Evolutionary conservation across 768 basidiomycete genomes (phyloP).

Genomic region (Butyriboletus loyo): DNA sequence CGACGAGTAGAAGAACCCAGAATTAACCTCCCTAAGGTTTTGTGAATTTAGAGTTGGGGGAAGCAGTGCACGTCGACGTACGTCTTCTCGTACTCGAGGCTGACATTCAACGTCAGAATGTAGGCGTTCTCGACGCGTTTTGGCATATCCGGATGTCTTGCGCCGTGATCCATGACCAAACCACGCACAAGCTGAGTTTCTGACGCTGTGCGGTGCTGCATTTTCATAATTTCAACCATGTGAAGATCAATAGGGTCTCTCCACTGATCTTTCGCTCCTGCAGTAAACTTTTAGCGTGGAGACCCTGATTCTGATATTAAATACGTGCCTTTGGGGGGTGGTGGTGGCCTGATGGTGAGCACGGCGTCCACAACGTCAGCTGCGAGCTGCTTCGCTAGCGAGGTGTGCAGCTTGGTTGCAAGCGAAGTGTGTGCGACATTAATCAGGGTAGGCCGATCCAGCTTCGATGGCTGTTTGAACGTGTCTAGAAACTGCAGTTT

Average conservation of each 20-base stretch:
- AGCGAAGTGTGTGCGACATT: constrained; percentile 95
- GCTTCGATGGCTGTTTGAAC: constrained; percentile 73
- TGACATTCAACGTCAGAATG: constrained; percentile 94
- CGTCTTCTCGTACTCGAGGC: constrained; percentile 99
- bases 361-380: constrained; percentile 96
- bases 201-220: constrained; percentile 98
- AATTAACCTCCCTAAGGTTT: constrained; percentile 87
- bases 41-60: constrained; percentile 18
- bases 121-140: constrained; percentile 96
- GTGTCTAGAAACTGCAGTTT: constrained; percentile 79
- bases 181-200: constrained; percentile 96
- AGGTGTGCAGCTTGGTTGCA: constrained; percentile 83
- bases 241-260: constrained; percentile 94
- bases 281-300: constrained; percentile 23
- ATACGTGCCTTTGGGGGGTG: constrained; percentile 54
- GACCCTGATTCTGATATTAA: constrained; percentile 27
- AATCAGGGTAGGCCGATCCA: constrained; percentile 89
- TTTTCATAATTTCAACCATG: constrained; percentile 99
- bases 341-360: constrained; percentile 73
- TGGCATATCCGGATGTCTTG: constrained; percentile 98
- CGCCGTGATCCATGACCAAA: constrained; percentile 95
- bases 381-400: constrained; percentile 82
- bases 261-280: constrained; percentile 65
- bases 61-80: constrained; percentile 42
- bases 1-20: constrained; percentile 98